These are phyloP conservation scores for Candida multigemmis DNA, from an alignment of 805 yeast species.

Conservation along the genomic window DNA sequence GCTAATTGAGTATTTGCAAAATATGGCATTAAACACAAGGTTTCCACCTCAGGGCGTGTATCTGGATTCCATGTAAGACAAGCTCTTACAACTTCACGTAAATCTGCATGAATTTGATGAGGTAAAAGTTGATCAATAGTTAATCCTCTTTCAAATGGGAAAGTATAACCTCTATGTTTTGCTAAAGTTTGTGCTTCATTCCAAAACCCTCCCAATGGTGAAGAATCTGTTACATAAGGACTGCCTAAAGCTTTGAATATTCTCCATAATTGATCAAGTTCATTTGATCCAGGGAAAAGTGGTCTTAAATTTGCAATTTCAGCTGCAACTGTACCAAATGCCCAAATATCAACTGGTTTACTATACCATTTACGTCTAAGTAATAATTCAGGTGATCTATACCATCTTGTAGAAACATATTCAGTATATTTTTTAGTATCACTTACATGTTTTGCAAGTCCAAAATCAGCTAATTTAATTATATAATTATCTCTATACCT, in stretches of 20 bases:
- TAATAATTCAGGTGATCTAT: slow-evolving; percentile 74
- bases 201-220: slow-evolving; percentile 70
- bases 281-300: slow-evolving; percentile 75
- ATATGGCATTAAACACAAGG: slow-evolving; percentile 42
- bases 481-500: slow-evolving; percentile 40
- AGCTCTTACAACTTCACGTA: slow-evolving; percentile 29
- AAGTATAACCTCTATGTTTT: slow-evolving; percentile 40
- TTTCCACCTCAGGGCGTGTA: slow-evolving; percentile 45
- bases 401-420: slow-evolving; percentile 82
- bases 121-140: slow-evolving; percentile 37
- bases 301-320: slow-evolving; percentile 70
- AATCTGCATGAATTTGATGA: slow-evolving; percentile 32
- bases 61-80: slow-evolving; percentile 77
- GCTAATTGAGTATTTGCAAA: slow-evolving; percentile 41
- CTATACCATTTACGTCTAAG: slow-evolving; percentile 56
- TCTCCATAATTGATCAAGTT: slow-evolving; percentile 68
- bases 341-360: slow-evolving; percentile 76
- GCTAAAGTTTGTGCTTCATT: slow-evolving; percentile 49
- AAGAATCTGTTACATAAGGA: slow-evolving; percentile 37
- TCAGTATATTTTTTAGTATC: slow-evolving; percentile 55
- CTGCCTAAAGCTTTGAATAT: slow-evolving; percentile 65
- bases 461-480: slow-evolving; percentile 74
- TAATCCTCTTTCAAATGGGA: slow-evolving; percentile 49
- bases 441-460: slow-evolving; percentile 55
- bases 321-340: slow-evolving; percentile 71